phyloP scores from a whole-genome alignment of 2,329 filamentous ascomycete genomes.

The Fusarium vanettenii region DNA sequence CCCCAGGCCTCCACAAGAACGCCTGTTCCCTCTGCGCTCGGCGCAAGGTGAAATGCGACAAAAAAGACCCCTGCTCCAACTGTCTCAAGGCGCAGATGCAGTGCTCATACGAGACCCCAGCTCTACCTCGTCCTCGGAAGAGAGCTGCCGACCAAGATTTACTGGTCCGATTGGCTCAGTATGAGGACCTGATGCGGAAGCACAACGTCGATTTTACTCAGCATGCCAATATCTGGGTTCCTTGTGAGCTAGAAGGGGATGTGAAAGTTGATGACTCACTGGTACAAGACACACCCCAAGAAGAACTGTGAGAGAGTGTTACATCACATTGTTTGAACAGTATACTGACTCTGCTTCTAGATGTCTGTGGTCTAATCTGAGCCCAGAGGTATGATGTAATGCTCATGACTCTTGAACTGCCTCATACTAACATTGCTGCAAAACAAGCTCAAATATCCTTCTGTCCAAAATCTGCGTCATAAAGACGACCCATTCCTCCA shows the following conservation, averaged over 20 bases:
- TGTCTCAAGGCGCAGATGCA: slow-evolving; percentile 51
- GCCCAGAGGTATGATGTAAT: slow-evolving; percentile 17
- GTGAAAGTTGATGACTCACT: neutral
- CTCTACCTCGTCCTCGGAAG: slow-evolving; percentile 40
- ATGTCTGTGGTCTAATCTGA: slow-evolving; percentile 36
- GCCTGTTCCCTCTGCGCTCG: slow-evolving; percentile 36
- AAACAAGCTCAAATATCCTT: slow-evolving; percentile 38
- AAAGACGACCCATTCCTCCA: slow-evolving; percentile 37
- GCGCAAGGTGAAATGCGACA: slow-evolving; percentile 50
- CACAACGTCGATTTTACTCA: slow-evolving; percentile 39
- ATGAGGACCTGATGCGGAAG: slow-evolving; percentile 45
- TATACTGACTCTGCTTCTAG: neutral
- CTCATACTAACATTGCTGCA: neutral
- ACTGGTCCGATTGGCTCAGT: slow-evolving; percentile 33
- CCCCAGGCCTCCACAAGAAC: slow-evolving; percentile 10
- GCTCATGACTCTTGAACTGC: rapidly evolving
- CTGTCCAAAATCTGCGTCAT: slow-evolving; percentile 25
- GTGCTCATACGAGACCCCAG: slow-evolving; percentile 41
- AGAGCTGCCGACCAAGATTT: slow-evolving; percentile 44
- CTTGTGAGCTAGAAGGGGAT: slow-evolving; percentile 18
- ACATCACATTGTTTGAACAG: neutral
- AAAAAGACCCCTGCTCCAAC: slow-evolving; percentile 55
- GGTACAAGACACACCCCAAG: neutral
- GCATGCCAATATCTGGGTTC: slow-evolving; percentile 41
- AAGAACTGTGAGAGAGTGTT: neutral